Evolutionary conservation across 2,329 filamentous ascomycete genomes (phyloP).

Genomic region (Aspergillus proliferans): DNA sequence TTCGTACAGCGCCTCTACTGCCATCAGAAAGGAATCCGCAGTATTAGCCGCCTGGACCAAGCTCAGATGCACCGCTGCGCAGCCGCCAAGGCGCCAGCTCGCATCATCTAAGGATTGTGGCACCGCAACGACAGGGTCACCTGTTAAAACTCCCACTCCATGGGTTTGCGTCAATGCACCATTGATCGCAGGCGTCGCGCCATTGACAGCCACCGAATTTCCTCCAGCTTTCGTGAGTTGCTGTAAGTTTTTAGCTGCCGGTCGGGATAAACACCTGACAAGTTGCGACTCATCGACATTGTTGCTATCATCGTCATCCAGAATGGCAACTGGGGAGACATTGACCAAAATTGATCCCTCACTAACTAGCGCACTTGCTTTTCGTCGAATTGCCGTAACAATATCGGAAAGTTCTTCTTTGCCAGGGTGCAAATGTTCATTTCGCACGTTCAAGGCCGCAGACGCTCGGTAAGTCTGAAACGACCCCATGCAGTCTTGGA

Average conservation of each 20-base stretch:
- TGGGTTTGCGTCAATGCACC: slow-evolving; percentile 77
- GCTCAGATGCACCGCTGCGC: slow-evolving; percentile 76
- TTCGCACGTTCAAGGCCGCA: slow-evolving; percentile 80
- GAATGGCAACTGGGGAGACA: slow-evolving; percentile 70
- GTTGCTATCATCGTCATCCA: slow-evolving; percentile 73
- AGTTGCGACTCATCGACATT: slow-evolving; percentile 66
- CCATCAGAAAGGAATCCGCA: slow-evolving; percentile 64
- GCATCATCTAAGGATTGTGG: slow-evolving; percentile 87
- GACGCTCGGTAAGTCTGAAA: slow-evolving; percentile 96
- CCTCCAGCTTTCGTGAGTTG: slow-evolving; percentile 66
- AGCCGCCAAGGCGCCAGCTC: slow-evolving; percentile 88
- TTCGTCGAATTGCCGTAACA: slow-evolving; percentile 75
- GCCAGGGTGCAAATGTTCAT: slow-evolving; percentile 81
- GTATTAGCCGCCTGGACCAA: slow-evolving; percentile 71
- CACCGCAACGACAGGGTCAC: slow-evolving; percentile 71
- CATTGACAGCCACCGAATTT: slow-evolving; percentile 78
- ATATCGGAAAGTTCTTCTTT: slow-evolving; percentile 92
- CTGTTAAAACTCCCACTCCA: slow-evolving; percentile 75
- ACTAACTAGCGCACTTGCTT: slow-evolving; percentile 73
- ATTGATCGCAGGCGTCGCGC: slow-evolving; percentile 77
- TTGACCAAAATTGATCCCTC: slow-evolving; percentile 78
- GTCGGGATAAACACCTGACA: slow-evolving; percentile 67
- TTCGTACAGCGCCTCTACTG: slow-evolving; percentile 77
- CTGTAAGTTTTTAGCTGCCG: slow-evolving; percentile 61
- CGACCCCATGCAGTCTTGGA: slow-evolving; percentile 89